Conservation (phyloP, 2,329 filamentous ascomycete genomes). For the Xylaria sp. region DNA sequence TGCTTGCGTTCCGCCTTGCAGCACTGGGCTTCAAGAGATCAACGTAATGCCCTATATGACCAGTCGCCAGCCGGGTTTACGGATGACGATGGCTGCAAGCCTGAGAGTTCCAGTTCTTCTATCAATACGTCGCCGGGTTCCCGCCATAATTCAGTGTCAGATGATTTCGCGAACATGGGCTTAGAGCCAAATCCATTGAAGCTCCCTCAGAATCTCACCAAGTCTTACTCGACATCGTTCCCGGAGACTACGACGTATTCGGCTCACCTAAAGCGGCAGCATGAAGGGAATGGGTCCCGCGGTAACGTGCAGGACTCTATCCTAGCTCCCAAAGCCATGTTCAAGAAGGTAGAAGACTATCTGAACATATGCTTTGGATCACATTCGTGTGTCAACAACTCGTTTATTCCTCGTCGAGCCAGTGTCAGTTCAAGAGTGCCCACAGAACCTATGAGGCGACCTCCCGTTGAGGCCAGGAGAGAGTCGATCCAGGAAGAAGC, state of each 20-base stretch:
- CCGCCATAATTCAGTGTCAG: constrained; percentile 32
- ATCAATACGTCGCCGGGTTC: constrained; percentile 21
- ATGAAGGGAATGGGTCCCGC: constrained; percentile 6
- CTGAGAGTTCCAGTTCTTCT: constrained; percentile 24
- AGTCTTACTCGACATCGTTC: constrained; percentile 44
- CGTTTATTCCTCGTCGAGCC: constrained; percentile 56
- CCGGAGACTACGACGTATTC: constrained; percentile 32
- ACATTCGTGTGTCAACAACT: constrained; percentile 67
- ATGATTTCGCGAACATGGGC: constrained; percentile 34
- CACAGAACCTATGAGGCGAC: constrained; percentile 29
- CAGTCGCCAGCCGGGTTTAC: constrained; percentile 17
- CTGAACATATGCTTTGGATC: constrained; percentile 63
- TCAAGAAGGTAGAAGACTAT: constrained; percentile 73
- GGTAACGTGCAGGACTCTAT: constrained; percentile 16
- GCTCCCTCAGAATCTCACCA: constrained; percentile 22
- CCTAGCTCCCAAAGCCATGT: constrained; percentile 54
- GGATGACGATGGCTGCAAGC: constrained; percentile 24
- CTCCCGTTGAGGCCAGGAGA: constrained; percentile 32
- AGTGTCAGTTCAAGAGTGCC: constrained; percentile 29
- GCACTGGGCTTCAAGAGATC: constrained; percentile 23
- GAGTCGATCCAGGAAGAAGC: constrained; percentile 34
- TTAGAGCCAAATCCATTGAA: constrained; percentile 33
- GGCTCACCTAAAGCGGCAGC: constrained; percentile 15
- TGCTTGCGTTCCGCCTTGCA: constrained; percentile 38
- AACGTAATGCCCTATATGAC: constrained; percentile 8